A percentile compares a stretch with the other conserved stretches of the same genome.
These are phyloP conservation scores for Monosporascus sp. DNA, from an alignment of 2,329 filamentous ascomycete genomes.

Conservation along the genomic window DNA sequence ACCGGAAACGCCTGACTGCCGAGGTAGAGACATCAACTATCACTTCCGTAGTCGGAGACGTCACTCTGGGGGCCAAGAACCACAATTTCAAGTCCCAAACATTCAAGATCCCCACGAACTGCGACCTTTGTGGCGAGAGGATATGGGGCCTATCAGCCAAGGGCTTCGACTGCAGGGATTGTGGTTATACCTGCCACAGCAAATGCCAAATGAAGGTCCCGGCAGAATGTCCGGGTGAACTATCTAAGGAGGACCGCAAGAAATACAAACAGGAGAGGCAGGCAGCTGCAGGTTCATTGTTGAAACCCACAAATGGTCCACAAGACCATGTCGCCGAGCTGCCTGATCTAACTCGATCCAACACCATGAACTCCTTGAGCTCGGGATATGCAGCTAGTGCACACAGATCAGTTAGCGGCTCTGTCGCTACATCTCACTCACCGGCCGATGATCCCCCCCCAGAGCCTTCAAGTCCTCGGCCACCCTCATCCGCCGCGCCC, in stretches of 20 bases:
- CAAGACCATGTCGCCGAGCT: slow-evolving; percentile 53
- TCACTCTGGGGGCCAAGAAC: slow-evolving; percentile 86
- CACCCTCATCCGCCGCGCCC: slow-evolving; percentile 37
- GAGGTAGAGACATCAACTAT: slow-evolving; percentile 94
- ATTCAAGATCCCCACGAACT: slow-evolving; percentile 98
- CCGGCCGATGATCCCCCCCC: slow-evolving; percentile 47
- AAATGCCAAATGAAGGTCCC: slow-evolving; percentile 99
- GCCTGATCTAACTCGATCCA: slow-evolving; percentile 67
- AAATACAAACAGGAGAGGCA: slow-evolving; percentile 85
- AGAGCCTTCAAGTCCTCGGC: slow-evolving; percentile 39
- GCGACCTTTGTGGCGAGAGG: slow-evolving; percentile 90
- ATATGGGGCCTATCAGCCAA: slow-evolving; percentile 98
- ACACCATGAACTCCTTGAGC: slow-evolving; percentile 86
- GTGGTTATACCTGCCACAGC: slow-evolving; percentile 95
- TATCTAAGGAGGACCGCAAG: slow-evolving; percentile 92
- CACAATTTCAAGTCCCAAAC: slow-evolving; percentile 99
- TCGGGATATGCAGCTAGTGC: slow-evolving; percentile 82
- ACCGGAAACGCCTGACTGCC: slow-evolving; percentile 77
- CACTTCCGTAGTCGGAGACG: slow-evolving; percentile 82
- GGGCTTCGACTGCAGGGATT: slow-evolving; percentile 92
- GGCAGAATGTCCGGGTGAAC: slow-evolving; percentile 89
- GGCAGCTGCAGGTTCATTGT: slow-evolving; percentile 62
- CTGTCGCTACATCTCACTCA: slow-evolving; percentile 34
- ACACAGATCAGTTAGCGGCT: slow-evolving; percentile 67
- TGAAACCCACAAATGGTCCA: slow-evolving; percentile 43